Base-by-base conservation (phyloP, 2,329 filamentous ascomycete species). In the Gnomoniopsis sp. region DNA sequence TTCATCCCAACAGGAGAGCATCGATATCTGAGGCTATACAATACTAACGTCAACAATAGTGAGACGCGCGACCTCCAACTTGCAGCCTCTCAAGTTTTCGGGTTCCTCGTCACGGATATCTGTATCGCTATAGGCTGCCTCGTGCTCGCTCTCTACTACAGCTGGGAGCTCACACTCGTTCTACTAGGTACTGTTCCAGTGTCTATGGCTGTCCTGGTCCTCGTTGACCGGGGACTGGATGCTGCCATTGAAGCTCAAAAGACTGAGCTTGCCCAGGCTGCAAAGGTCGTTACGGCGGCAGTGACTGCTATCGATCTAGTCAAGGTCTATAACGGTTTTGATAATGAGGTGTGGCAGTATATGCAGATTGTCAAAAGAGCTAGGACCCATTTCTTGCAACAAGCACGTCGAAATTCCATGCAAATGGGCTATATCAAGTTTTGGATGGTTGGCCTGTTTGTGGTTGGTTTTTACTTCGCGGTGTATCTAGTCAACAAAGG, bases 381-480 rank as follows among this genome's bases (percentile, higher is more conserved):
- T 1, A 85, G 85, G 22, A 72, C 70, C 1, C 80, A 83, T 54
- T 96, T 91, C 64, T 74, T 86, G 12, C 75, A 82, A 17, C 90
- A 93, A 68, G 88, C 88, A 0, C 79, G 83, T 49, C 80, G 85
- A 17, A 89, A 86, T 64, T 86, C 89, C 0, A 69, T 86, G 3
- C 92, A 96, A 67, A 86, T 90, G 67, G 87, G 87, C 0, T 83
- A 89, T 50, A 80, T 90, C 53, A 87, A 88, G 49, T 84, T 96
- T 64, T 86, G 92, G 76, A 86, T 88, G 33, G 82, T 91, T 3
- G 80, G 79, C 1, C 86, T 97, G 70, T 97, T 98, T 64, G 88
- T 96, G 0, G 83, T 92, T 58, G 93, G 92, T 0, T 97, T 98
- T 68, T 96, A 90, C 85, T 96, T 93, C 65, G 93, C 92, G 0